Evolutionary conservation across 2,329 filamentous ascomycete species (phyloP).

Genomic region (Boeremia exigua): DNA sequence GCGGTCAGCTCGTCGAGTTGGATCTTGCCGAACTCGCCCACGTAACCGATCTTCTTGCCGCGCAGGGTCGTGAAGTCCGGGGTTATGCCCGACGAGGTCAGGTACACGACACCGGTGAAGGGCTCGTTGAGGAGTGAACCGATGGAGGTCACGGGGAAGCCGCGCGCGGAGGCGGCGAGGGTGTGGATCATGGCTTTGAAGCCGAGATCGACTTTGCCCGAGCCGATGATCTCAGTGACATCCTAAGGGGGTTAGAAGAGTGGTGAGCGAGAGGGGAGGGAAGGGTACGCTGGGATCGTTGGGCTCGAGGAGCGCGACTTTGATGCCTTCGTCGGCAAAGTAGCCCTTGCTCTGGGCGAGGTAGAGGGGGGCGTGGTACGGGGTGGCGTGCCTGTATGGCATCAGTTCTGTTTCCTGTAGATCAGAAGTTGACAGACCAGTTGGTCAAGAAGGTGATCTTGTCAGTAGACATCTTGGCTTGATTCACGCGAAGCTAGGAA

Average conservation of each 20-base stretch:
- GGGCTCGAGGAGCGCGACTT: constrained; percentile 77
- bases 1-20: constrained; percentile 82
- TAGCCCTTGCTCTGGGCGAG: constrained; percentile 77
- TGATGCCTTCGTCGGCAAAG: constrained; percentile 77
- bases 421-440: constrained; percentile 62
- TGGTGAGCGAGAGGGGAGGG: too few relatives aligned
- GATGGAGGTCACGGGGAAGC: constrained; percentile 75
- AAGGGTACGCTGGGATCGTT: constrained; percentile 71
- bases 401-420: constrained; percentile 5
- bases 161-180: constrained; percentile 75
- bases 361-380: constrained; percentile 80
- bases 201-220: constrained; percentile 76
- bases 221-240: constrained; percentile 82
- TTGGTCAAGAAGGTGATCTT: constrained; percentile 87
- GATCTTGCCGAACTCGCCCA: constrained; percentile 81
- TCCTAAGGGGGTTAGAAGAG: constrained; percentile 55
- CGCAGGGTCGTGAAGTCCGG: constrained; percentile 76
- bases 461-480: constrained; percentile 73
- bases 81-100: constrained; percentile 76
- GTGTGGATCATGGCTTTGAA: constrained; percentile 89
- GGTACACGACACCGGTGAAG: constrained; percentile 79
- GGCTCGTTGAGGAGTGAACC: constrained; percentile 79
- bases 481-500: constrained; percentile 54
- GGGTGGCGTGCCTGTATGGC: constrained; percentile 74
- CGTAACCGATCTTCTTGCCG: constrained; percentile 79